Evolutionary conservation across 1,284 basidiomycete species (phyloP).

Genomic region (Macrocystidia cucumis): DNA sequence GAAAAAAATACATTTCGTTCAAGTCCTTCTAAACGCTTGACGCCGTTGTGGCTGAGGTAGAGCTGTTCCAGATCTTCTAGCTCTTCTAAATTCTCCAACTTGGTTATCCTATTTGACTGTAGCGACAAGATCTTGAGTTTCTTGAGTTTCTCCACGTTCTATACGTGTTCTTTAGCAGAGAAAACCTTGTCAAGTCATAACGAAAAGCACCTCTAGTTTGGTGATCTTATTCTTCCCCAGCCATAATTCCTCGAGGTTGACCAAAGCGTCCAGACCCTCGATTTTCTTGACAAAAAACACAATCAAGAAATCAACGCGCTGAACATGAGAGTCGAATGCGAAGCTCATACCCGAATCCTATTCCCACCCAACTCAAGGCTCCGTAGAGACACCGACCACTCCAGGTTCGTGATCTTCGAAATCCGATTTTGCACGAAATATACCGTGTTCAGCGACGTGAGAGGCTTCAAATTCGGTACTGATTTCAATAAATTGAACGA

Average conservation of each 20-base stretch:
- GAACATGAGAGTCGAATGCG: neutral
- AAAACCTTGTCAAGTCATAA: slow-evolving; percentile 6
- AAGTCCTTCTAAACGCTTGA: slow-evolving; percentile 81
- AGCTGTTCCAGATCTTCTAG: slow-evolving; percentile 80
- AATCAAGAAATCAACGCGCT: slow-evolving; percentile 4
- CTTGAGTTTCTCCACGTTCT: slow-evolving; percentile 59
- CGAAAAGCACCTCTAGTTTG: slow-evolving; percentile 62
- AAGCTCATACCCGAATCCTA: slow-evolving; percentile 58
- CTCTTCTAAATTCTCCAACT: slow-evolving; percentile 73
- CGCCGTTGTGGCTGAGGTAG: slow-evolving; percentile 92
- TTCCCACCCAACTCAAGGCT: slow-evolving; percentile 95
- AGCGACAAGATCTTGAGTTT: slow-evolving; percentile 79
- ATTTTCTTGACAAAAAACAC: slow-evolving; percentile 52
- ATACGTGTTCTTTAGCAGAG: slow-evolving; percentile 11
- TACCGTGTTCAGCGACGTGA: slow-evolving; percentile 66
- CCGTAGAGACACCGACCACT: slow-evolving; percentile 54
- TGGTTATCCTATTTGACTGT: slow-evolving; percentile 92
- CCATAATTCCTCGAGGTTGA: slow-evolving; percentile 90
- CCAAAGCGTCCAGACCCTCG: slow-evolving; percentile 79
- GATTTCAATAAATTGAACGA: slow-evolving; percentile 89
- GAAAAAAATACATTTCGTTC: slow-evolving; percentile 63
- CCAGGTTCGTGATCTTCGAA: slow-evolving; percentile 63
- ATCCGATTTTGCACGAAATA: slow-evolving; percentile 99
- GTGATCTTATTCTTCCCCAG: slow-evolving; percentile 97
- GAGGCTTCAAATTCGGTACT: slow-evolving; percentile 57